Percentiles rank a stretch among this genome's conserved stretches.
Conservation (phyloP, 441 rosid species). For the Kokia cookei region DNA sequence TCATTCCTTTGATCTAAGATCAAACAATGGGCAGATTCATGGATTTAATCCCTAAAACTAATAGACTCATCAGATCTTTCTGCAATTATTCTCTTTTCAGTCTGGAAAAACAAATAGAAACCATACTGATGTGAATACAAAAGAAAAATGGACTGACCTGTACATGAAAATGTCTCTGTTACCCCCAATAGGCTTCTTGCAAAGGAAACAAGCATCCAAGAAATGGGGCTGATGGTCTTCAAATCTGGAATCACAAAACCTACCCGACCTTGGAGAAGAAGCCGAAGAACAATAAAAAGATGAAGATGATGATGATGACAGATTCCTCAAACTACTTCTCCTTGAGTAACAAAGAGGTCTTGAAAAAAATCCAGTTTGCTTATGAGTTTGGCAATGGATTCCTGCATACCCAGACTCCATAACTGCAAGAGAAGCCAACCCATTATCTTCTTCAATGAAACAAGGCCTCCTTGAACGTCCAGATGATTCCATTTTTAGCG, state of each 20-base stretch:
- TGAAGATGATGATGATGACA: neutral
- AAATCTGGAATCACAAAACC: slow-evolving; percentile 42
- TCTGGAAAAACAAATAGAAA: neutral
- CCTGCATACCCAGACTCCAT: slow-evolving; percentile 49
- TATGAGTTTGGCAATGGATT: neutral
- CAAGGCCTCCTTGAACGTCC: slow-evolving; percentile 29
- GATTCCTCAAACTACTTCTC: slow-evolving; percentile 25
- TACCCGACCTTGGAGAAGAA: slow-evolving; percentile 37
- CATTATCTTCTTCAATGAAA: slow-evolving; percentile 44
- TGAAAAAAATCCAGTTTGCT: slow-evolving; percentile 21
- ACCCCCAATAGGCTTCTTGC: slow-evolving; percentile 35
- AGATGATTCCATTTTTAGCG: slow-evolving; percentile 15
- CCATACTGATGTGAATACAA: neutral
- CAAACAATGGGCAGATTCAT: neutral
- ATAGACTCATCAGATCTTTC: neutral
- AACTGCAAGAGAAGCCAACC: slow-evolving; percentile 54
- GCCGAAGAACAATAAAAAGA: neutral
- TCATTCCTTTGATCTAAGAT: no score
- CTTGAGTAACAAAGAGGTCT: slow-evolving; percentile 27
- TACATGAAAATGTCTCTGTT: slow-evolving; percentile 56
- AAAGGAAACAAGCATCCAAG: slow-evolving; percentile 40
- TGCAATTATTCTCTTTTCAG: neutral
- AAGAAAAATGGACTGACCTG: slow-evolving; percentile 23
- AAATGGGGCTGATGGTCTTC: slow-evolving; percentile 35
- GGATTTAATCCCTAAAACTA: neutral